Conservation (phyloP, 495 filamentous ascomycete genomes). For the Clohesyomyces aquaticus region DNA sequence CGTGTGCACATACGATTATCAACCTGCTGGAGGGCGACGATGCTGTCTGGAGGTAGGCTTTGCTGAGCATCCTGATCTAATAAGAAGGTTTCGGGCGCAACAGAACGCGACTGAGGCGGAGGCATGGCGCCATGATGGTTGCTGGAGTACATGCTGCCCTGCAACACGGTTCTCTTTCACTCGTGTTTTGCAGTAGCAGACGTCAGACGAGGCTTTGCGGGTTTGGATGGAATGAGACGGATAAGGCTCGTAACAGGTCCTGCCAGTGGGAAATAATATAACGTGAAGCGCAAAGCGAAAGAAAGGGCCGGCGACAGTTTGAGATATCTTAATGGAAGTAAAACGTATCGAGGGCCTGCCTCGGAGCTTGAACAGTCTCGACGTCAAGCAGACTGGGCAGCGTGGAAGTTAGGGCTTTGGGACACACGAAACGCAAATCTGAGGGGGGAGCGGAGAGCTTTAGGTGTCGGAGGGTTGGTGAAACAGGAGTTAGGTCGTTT, state of each 20-base stretch:
- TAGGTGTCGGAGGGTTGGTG: conserved; percentile 42
- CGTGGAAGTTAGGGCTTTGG: conserved; percentile 35
- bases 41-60: conserved; percentile 91
- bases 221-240: conserved; percentile 36
- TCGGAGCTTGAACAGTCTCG: conserved; percentile 37
- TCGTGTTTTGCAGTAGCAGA: conserved; percentile 36
- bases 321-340: conserved; percentile 39
- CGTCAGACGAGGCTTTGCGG: conserved; percentile 26
- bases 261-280: conserved; percentile 40
- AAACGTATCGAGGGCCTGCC: conserved; percentile 46
- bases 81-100: conserved; percentile 91
- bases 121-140: conserved; percentile 58
- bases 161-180: conserved; percentile 38
- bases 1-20: conserved; percentile 79
- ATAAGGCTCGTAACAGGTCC: conserved; percentile 42
- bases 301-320: conserved; percentile 42
- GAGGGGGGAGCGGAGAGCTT: conserved; percentile 40
- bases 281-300: conserved; percentile 44
- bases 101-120: conserved; percentile 64
- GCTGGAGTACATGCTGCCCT: conserved; percentile 49
- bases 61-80: conserved; percentile 94
- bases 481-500: conserved; percentile 44
- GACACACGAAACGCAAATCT: conserved; percentile 38
- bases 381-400: conserved; percentile 29
- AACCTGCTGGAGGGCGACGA: conserved; percentile 96